Percentiles rank a stretch among this genome's conserved stretches.
Evolutionary conservation across 2,329 filamentous ascomycete genomes (phyloP).

Genomic region (Ilyonectria destructans): DNA sequence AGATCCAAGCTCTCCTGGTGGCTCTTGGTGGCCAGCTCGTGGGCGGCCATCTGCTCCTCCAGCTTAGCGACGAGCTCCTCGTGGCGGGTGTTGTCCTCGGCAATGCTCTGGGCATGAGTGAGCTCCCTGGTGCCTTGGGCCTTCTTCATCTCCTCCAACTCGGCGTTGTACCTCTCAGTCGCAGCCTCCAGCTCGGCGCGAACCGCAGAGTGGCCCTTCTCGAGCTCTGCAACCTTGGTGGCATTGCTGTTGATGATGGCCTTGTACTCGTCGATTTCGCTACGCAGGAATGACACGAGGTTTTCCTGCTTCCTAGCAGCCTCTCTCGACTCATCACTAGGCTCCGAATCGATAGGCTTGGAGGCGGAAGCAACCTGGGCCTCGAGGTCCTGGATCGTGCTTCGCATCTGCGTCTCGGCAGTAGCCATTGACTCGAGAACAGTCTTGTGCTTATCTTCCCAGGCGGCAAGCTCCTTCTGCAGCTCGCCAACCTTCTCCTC

Average conservation of each 20-base stretch:
- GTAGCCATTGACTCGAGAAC: conserved; percentile 80
- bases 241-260: conserved; percentile 79
- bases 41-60: conserved; percentile 72
- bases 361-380: conserved; percentile 68
- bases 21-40: conserved; percentile 71
- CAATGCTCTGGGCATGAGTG: conserved; percentile 67
- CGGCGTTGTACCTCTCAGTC: conserved; percentile 53
- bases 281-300: conserved; percentile 75
- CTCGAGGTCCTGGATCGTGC: conserved; percentile 83
- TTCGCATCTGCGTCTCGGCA: conserved; percentile 81
- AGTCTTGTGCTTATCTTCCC: conserved; percentile 83
- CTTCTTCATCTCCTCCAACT: conserved; percentile 78
- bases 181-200: conserved; percentile 59
- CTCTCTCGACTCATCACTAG: conserved; percentile 60
- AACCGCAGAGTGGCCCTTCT: conserved; percentile 78
- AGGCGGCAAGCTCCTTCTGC: conserved; percentile 79
- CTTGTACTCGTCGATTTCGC: conserved; percentile 87
- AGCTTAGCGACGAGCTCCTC: conserved; percentile 67
- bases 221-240: conserved; percentile 80
- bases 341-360: conserved; percentile 62
- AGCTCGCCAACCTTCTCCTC: conserved; percentile 76
- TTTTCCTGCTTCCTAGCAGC: conserved; percentile 71
- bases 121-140: conserved; percentile 67
- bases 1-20: conserved; percentile 68
- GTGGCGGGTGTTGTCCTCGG: conserved; percentile 62